Conservation (phyloP, 164 flowering plant species). For the Tetracentron sinense region DNA sequence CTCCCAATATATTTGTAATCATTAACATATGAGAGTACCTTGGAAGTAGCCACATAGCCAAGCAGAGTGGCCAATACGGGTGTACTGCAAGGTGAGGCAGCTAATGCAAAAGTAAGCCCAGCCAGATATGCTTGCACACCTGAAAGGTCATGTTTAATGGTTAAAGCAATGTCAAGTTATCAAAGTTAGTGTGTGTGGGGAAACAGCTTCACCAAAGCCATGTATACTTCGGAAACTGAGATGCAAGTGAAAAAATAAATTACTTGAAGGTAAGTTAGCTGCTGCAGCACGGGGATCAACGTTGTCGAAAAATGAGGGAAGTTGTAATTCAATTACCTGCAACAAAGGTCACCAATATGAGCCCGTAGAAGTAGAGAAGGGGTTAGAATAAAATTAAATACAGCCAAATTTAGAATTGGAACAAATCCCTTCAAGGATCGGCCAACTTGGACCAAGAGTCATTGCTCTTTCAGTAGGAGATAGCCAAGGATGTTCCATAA, state of each 20-base stretch:
- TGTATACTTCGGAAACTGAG: background rate
- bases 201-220: conserved; percentile 1
- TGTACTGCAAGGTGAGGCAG: conserved; percentile 97
- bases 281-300: conserved; percentile 93
- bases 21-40: conserved; percentile 34
- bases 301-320: conserved; percentile 86
- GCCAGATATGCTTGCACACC: conserved; percentile 98
- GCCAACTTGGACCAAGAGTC: too few relatives aligned
- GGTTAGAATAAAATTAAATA: conserved; percentile 2
- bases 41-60: conserved; percentile 86
- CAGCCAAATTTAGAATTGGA: background rate
- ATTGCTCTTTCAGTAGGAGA: background rate
- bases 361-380: background rate
- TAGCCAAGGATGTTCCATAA: background rate
- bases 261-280: conserved; percentile 94
- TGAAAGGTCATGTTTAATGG: conserved; percentile 15
- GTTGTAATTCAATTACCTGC: conserved; percentile 84
- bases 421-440: background rate
- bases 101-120: conserved; percentile 95
- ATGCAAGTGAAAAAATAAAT: background rate
- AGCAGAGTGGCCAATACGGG: conserved; percentile 89
- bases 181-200: background rate
- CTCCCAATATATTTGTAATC: conserved; percentile 1
- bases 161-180: background rate
- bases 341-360: conserved; percentile 15